A percentile compares a stretch with the other conserved stretches of the same genome.
Evolutionary conservation across 305 asterid genomes (phyloP).

Genomic region (Ajuga reptans): DNA sequence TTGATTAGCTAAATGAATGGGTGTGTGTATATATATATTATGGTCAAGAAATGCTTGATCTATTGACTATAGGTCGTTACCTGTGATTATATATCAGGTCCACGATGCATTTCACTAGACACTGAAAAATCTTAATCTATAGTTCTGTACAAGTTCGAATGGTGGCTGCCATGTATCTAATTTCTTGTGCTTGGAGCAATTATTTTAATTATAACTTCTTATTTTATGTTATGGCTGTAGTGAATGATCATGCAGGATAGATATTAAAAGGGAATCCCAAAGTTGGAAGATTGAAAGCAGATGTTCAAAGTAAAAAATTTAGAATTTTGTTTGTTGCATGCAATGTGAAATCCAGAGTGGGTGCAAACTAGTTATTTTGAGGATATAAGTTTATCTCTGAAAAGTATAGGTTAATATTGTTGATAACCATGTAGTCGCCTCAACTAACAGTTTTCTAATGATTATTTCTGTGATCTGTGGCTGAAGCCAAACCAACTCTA

Average conservation of each 20-base stretch:
- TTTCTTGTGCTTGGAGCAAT: not conserved
- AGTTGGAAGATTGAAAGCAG: not conserved
- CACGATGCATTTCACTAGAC: not conserved
- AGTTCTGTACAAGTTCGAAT: not conserved
- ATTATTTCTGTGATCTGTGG: slow-evolving; percentile 20
- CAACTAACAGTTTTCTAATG: not conserved
- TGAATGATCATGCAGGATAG: not conserved
- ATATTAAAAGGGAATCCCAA: not conserved
- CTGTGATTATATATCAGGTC: not conserved
- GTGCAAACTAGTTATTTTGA: not conserved
- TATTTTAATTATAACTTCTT: not conserved
- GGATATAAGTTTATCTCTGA: not conserved
- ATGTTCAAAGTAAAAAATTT: not conserved
- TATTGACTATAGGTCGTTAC: not conserved
- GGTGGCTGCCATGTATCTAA: not conserved
- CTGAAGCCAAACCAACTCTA: slow-evolving; percentile 67
- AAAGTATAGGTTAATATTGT: not conserved
- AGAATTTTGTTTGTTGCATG: not conserved
- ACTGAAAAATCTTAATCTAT: not conserved
- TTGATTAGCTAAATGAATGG: not conserved
- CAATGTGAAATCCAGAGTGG: not conserved
- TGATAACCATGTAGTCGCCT: not conserved
- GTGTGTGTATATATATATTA: not conserved
- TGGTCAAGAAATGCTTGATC: not conserved
- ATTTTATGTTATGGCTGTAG: not conserved